Percentiles rank a stretch among this genome's conserved stretches.
phyloP scores from a whole-genome alignment of 139 green algal genomes.

The Tetradesmus lagerheimii region DNA sequence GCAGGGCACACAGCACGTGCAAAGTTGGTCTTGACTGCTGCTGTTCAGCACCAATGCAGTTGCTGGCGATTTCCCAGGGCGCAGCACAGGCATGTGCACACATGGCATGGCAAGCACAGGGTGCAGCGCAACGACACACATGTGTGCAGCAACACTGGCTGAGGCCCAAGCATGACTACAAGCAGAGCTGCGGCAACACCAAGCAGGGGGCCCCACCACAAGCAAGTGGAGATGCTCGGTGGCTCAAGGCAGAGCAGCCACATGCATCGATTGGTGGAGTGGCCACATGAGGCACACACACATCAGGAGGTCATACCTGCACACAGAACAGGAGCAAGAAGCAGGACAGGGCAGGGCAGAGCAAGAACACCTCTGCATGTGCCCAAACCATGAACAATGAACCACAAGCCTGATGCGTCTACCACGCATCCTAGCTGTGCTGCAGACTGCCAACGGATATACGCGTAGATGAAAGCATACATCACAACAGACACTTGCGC shows the following conservation, averaged over 20 bases:
- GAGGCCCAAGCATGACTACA: background rate
- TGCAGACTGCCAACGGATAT: background rate
- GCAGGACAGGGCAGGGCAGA: background rate
- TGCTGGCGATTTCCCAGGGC: background rate
- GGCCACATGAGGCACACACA: background rate
- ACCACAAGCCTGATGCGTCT: too few relatives aligned
- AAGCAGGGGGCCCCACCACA: slow-evolving; percentile 20
- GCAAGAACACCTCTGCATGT: background rate
- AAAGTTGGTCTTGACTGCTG: background rate
- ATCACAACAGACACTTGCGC: too few relatives aligned
- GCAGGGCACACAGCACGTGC: background rate
- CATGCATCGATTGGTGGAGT: background rate
- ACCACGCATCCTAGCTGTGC: too few relatives aligned
- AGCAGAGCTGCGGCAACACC: background rate
- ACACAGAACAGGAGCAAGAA: background rate
- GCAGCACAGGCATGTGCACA: background rate
- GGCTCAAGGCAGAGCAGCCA: background rate
- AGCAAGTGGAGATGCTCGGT: background rate
- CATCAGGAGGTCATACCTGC: background rate
- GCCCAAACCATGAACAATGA: too few relatives aligned
- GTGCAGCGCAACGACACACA: background rate
- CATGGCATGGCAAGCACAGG: background rate
- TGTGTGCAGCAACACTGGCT: background rate
- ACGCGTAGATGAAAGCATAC: background rate
- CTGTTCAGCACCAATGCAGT: background rate